These are phyloP conservation scores for Heliamphora exappendiculata DNA, from an alignment of 148 eudicot species.

Conservation along the genomic window DNA sequence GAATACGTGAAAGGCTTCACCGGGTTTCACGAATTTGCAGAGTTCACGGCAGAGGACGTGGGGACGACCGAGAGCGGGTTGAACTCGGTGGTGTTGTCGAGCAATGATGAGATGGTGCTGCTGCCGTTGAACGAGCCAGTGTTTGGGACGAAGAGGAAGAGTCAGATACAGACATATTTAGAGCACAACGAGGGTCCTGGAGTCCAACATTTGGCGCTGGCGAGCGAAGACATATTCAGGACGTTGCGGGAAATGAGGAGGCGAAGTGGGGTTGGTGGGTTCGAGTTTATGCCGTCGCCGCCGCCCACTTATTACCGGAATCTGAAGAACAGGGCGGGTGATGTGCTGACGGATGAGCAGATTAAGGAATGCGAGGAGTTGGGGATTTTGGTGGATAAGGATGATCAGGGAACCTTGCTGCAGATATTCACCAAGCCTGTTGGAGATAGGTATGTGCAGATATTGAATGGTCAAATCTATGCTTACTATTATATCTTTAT, in stretches of 20 bases:
- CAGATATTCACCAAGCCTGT: conserved; percentile 90
- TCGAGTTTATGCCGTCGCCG: conserved; percentile 96
- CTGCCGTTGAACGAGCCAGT: conserved; percentile 84
- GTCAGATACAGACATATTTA: conserved; percentile 87
- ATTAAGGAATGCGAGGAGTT: conserved; percentile 79
- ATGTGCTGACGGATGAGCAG: conserved; percentile 70
- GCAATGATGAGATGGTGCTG: conserved; percentile 66
- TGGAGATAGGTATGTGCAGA: conserved; percentile 68
- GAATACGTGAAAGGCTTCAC: conserved; percentile 65
- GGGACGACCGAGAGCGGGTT: conserved; percentile 88
- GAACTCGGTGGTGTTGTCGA: conserved; percentile 76
- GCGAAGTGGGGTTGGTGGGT: conserved; percentile 69
- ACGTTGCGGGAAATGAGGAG: conserved; percentile 87
- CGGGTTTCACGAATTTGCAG: conserved; percentile 92
- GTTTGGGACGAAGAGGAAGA: conserved; percentile 82
- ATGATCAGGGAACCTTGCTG: conserved; percentile 91
- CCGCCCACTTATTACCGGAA: conserved; percentile 82
- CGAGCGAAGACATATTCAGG: conserved; percentile 65
- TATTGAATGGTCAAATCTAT: neutral
- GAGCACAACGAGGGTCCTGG: conserved; percentile 96
- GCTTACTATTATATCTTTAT: neutral
- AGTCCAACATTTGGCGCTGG: conserved; percentile 81
- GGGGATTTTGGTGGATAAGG: conserved; percentile 90
- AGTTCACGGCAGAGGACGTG: conserved; percentile 78
- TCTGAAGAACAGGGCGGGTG: conserved; percentile 56